phyloP scores from a whole-genome alignment of 2,329 filamentous ascomycete species.

The Phaeosphaeriaceae sp. region DNA sequence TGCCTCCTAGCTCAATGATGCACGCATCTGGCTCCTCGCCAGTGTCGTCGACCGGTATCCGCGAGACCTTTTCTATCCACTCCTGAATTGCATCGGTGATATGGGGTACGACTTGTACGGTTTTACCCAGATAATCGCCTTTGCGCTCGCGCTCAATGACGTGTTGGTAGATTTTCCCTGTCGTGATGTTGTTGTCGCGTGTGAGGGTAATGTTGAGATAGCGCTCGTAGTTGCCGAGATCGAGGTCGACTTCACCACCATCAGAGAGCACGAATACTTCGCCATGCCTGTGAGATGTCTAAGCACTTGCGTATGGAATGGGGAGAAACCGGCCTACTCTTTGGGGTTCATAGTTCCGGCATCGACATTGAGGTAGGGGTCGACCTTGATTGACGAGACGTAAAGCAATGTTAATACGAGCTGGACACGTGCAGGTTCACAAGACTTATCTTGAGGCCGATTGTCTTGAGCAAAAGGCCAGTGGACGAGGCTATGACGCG shows the following conservation, averaged over 20 bases:
- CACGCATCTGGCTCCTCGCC: slow-evolving; percentile 86
- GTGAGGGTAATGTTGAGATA: slow-evolving; percentile 84
- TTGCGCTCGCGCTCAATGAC: slow-evolving; percentile 78
- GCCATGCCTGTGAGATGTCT: slow-evolving; percentile 66
- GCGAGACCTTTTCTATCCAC: slow-evolving; percentile 87
- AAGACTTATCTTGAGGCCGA: slow-evolving; percentile 74
- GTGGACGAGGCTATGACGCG: slow-evolving; percentile 68
- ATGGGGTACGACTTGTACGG: slow-evolving; percentile 91
- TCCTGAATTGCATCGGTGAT: slow-evolving; percentile 91
- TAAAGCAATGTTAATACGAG: slow-evolving; percentile 49
- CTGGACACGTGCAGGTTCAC: slow-evolving; percentile 17
- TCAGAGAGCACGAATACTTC: slow-evolving; percentile 89
- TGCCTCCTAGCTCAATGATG: slow-evolving; percentile 76
- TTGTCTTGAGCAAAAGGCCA: slow-evolving; percentile 78
- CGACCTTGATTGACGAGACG: slow-evolving; percentile 73
- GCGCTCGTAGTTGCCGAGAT: slow-evolving; percentile 78
- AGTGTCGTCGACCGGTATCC: slow-evolving; percentile 84
- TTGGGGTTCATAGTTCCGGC: slow-evolving; percentile 74
- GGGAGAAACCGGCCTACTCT: slow-evolving; percentile 54
- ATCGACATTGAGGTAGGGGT: slow-evolving; percentile 78
- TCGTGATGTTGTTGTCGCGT: slow-evolving; percentile 94
- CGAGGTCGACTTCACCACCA: slow-evolving; percentile 77
- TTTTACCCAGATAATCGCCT: slow-evolving; percentile 84
- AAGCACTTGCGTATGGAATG: background rate
- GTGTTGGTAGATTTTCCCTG: slow-evolving; percentile 91